Evolutionary conservation across 768 basidiomycete genomes (phyloP).

Genomic region (Pleurotus ostreatus): DNA sequence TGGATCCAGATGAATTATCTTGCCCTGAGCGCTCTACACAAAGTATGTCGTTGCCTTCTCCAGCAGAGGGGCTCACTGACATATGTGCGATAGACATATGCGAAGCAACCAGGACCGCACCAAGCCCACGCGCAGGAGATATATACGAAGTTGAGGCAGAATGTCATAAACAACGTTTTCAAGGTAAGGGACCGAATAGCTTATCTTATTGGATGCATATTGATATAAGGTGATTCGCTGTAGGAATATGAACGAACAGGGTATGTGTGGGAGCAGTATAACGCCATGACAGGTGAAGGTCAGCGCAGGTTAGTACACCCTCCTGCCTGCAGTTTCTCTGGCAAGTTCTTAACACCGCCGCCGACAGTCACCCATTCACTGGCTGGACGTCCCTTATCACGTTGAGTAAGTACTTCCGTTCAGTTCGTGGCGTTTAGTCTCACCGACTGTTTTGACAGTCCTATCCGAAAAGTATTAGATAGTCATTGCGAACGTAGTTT

Average conservation of each 20-base stretch:
- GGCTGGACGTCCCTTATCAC: conserved; percentile 93
- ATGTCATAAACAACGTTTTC: conserved; percentile 81
- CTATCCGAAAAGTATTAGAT: conserved; percentile 62
- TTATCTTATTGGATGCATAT: too few species aligned
- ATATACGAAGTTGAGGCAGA: conserved; percentile 75
- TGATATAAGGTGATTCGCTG: neutral
- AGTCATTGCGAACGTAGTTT: too few species aligned
- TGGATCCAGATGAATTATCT: conserved; percentile 99
- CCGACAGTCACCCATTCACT: conserved; percentile 85
- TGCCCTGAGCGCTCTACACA: conserved; percentile 72
- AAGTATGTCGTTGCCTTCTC: conserved; percentile 35
- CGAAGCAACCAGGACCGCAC: conserved; percentile 74
- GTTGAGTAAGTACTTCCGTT: conserved; percentile 58
- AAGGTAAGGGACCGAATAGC: conserved; percentile 27
- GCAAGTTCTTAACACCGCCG: conserved; percentile 5
- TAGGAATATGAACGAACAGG: conserved; percentile 92
- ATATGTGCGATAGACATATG: conserved; percentile 58
- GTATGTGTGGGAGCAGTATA: conserved; percentile 98
- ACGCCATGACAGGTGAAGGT: conserved; percentile 79
- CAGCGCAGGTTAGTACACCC: conserved; percentile 61
- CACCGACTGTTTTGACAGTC: conserved; percentile 33
- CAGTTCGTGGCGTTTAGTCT: neutral
- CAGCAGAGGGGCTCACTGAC: too few species aligned
- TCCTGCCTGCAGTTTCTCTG: conserved; percentile 6
- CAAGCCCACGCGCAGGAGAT: conserved; percentile 71